A percentile compares a stretch with the other conserved stretches of the same genome.
Evolutionary conservation across 2,329 filamentous ascomycete species (phyloP).

Genomic region (Trichophyton verrucosum): DNA sequence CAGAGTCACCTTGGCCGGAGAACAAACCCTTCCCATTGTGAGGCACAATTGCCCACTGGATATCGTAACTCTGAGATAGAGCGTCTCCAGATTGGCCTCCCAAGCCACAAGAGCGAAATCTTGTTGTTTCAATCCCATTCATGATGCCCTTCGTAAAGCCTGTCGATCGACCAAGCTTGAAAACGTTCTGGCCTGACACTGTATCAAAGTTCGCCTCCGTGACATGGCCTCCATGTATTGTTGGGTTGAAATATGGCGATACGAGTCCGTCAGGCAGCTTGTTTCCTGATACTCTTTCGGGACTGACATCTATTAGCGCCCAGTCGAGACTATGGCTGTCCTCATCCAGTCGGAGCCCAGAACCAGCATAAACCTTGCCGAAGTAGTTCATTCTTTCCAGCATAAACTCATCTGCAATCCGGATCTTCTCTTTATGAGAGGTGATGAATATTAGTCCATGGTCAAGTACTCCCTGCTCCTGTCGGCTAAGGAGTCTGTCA

Average conservation of each 20-base stretch:
- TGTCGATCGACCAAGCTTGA: conserved; percentile 4
- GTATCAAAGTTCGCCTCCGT: background rate
- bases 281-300: background rate
- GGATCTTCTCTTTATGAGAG: background rate
- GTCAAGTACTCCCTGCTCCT: too few relatives aligned
- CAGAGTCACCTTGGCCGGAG: too few relatives aligned
- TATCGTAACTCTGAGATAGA: background rate
- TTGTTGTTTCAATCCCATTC: conserved; percentile 2
- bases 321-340: background rate
- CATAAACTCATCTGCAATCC: conserved; percentile 1
- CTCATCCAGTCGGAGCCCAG: background rate
- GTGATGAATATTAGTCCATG: too few relatives aligned
- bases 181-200: background rate
- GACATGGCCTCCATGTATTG: background rate
- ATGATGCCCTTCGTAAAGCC: conserved; percentile 1
- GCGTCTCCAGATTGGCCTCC: background rate
- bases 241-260: background rate
- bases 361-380: conserved; percentile 4
- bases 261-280: background rate
- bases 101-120: background rate
- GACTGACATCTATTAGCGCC: conserved; percentile 4
- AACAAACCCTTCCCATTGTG: too few relatives aligned
- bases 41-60: too few relatives aligned
- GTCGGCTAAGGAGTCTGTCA: too few relatives aligned
- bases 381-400: background rate